Evolutionary conservation across 495 filamentous ascomycete species (phyloP).

Genomic region (Letharia columbiana): DNA sequence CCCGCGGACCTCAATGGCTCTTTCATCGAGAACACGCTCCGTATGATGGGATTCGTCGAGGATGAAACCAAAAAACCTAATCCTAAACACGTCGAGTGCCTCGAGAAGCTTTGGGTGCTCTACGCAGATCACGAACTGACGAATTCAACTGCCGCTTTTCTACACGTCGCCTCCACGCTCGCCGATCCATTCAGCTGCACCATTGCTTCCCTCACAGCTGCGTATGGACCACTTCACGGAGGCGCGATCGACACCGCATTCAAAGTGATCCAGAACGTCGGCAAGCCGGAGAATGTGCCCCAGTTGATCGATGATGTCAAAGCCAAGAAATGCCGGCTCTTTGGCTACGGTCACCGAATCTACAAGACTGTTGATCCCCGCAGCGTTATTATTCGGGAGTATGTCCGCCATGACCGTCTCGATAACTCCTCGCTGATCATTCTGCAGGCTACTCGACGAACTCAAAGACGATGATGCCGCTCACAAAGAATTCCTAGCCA

Average conservation of each 20-base stretch:
- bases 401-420: slow-evolving; percentile 16
- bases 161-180: slow-evolving; percentile 42
- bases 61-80: slow-evolving; percentile 31
- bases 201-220: slow-evolving; percentile 33
- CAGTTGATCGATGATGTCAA: slow-evolving; percentile 39
- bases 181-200: slow-evolving; percentile 39
- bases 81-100: slow-evolving; percentile 28
- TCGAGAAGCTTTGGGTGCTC: slow-evolving; percentile 39
- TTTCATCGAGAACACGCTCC: slow-evolving; percentile 38
- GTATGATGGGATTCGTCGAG: slow-evolving; percentile 38
- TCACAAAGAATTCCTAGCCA: slow-evolving; percentile 29
- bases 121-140: slow-evolving; percentile 48
- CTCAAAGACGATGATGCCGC: not conserved
- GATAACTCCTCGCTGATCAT: too few species aligned
- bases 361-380: slow-evolving; percentile 45
- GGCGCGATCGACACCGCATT: slow-evolving; percentile 47
- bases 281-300: slow-evolving; percentile 37
- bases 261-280: slow-evolving; percentile 37
- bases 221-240: slow-evolving; percentile 43
- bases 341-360: slow-evolving; percentile 49
- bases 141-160: slow-evolving; percentile 43
- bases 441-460: not conserved
- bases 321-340: slow-evolving; percentile 39
- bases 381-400: slow-evolving; percentile 32
- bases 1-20: slow-evolving; percentile 31